Base-by-base conservation (phyloP, 495 filamentous ascomycete species). In the Penicillium antarcticum region DNA sequence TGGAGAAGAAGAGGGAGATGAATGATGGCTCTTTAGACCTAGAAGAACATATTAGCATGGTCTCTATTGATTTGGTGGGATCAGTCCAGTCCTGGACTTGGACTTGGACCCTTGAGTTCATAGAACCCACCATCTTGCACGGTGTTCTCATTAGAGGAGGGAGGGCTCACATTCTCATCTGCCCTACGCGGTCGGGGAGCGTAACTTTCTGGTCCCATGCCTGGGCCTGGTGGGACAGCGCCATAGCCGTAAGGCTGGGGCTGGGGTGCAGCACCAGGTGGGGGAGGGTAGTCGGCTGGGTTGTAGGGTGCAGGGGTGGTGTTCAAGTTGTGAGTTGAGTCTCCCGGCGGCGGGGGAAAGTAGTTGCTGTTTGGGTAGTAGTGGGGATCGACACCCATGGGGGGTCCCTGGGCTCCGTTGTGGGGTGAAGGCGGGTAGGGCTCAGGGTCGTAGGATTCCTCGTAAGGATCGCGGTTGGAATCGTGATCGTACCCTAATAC, bases 141-240 rank as follows among this genome's bases (percentile, higher is more conserved):
- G 55, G 66, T 65, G 45, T 63, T 50, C 53, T 66, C 60, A 57
- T 70, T 56, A 59, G 62, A 65, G 56, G 74, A 66, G 67, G 62
- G 54, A 58, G 50, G 58, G 77, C 78, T 81, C 76, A 81, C 78
- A 78, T 79, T 81, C 58, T 80, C 76, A 66, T 81, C 76, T 50
- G 67, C 72, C 59, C 75, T 67, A 42, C 73, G 71, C 24, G 74
- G 62, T 56, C 70, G 68, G 24, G 67, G 63, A 34, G 66, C 66
- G 47, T 76, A 79, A 3, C 68, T 57, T 45, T 75, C 71, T 16
- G 68, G 61, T 32, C 60, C 72, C 34, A 67, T 51, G 23, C 54
- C 61, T 18, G 65, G 61, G 33, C 60, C 71, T 44, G 69, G 55
- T 31, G 54, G 60, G 14, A 60, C 66, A 45, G 69, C 66, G 11